These are phyloP conservation scores for Pneumocystis jirovecii DNA, from an alignment of 1,139 yeast species.

Conservation along the genomic window DNA sequence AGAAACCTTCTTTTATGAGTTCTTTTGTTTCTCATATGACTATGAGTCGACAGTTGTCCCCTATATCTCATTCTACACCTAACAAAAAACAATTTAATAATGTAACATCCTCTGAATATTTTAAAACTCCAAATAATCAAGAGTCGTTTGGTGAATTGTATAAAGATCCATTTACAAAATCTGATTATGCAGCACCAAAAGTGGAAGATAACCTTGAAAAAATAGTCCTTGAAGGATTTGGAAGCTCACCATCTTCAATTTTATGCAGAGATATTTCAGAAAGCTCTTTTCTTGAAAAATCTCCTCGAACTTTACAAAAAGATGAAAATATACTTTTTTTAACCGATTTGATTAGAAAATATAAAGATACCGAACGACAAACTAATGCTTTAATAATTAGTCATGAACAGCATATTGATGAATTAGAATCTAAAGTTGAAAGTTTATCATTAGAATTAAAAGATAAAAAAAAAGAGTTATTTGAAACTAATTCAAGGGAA, in stretches of 20 bases:
- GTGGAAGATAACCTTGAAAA: neutral
- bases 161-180: neutral
- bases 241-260: neutral
- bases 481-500: neutral
- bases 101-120: neutral
- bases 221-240: neutral
- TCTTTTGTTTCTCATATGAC: neutral
- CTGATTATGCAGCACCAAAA: neutral
- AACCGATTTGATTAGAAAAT: neutral
- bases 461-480: neutral
- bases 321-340: neutral
- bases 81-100: neutral
- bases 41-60: neutral
- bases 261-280: neutral
- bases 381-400: neutral
- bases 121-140: neutral
- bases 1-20: neutral
- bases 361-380: constrained; percentile 1
- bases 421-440: neutral
- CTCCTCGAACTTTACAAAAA: neutral
- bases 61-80: neutral
- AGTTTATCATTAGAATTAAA: neutral
- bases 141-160: neutral
- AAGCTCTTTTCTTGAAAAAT: neutral
- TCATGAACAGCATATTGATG: constrained; percentile 1